Percentiles rank a stretch among this genome's conserved stretches.
These are phyloP conservation scores for Wickerhamomyces rabaulensis DNA, from an alignment of 805 yeast species.

Conservation along the genomic window DNA sequence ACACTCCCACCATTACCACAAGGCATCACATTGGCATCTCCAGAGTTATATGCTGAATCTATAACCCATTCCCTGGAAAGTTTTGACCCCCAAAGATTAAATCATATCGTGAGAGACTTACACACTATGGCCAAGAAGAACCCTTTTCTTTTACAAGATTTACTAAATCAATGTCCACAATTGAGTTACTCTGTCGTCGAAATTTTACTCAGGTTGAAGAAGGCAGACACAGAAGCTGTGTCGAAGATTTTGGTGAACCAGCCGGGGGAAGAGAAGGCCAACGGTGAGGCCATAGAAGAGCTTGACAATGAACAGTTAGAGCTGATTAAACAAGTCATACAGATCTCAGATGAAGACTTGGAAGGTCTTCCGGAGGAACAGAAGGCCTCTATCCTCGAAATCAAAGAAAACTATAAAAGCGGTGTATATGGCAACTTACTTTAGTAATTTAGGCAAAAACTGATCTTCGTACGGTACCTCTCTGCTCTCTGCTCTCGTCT, in stretches of 20 bases:
- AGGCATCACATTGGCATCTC: slow-evolving; percentile 39
- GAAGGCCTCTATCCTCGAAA: slow-evolving; percentile 23
- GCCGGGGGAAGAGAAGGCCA: background rate
- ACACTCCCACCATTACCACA: slow-evolving; percentile 48
- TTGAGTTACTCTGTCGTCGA: slow-evolving; percentile 80
- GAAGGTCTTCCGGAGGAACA: slow-evolving; percentile 47
- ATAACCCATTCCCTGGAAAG: slow-evolving; percentile 42
- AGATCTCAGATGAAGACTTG: slow-evolving; percentile 47
- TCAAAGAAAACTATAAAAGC: slow-evolving; percentile 23
- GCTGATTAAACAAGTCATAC: slow-evolving; percentile 46
- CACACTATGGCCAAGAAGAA: slow-evolving; percentile 51
- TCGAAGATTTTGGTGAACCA: slow-evolving; percentile 35
- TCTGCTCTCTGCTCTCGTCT: no score
- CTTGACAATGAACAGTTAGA: slow-evolving; percentile 36
- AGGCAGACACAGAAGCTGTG: slow-evolving; percentile 5
- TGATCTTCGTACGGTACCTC: no score
- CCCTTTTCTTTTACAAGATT: slow-evolving; percentile 51
- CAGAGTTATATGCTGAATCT: slow-evolving; percentile 27
- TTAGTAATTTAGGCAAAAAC: no score
- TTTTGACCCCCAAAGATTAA: slow-evolving; percentile 42
- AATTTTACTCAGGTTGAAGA: slow-evolving; percentile 37
- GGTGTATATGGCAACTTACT: slow-evolving; percentile 23
- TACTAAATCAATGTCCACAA: slow-evolving; percentile 73
- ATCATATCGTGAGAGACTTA: slow-evolving; percentile 49
- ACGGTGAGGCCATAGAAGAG: slow-evolving; percentile 6